Evolutionary conservation across 768 basidiomycete genomes (phyloP).

Genomic region (Tephrocybe sp.): DNA sequence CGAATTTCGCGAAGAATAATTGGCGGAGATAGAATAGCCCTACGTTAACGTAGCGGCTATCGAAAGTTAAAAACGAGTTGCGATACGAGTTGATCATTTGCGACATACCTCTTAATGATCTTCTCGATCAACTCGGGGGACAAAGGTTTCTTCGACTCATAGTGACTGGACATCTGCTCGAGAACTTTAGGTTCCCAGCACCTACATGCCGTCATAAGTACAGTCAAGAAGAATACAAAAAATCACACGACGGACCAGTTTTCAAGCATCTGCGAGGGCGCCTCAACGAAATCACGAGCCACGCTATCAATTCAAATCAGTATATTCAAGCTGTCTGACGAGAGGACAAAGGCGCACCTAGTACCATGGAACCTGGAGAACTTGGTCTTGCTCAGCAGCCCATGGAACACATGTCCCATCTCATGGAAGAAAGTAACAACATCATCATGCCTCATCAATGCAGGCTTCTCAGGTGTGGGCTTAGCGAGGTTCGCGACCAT

Average conservation of each 20-base stretch:
- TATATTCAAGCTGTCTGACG: not conserved
- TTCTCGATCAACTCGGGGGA: conserved; percentile 73
- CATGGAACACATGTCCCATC: conserved; percentile 77
- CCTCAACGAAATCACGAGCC: conserved; percentile 83
- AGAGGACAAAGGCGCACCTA: conserved; percentile 30
- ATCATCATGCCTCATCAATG: conserved; percentile 83
- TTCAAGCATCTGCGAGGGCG: conserved; percentile 90
- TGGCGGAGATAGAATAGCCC: conserved; percentile 82
- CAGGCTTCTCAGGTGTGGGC: conserved; percentile 74
- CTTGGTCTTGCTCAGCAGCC: conserved; percentile 64
- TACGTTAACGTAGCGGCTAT: conserved; percentile 73
- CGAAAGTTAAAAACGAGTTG: not conserved
- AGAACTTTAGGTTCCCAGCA: conserved; percentile 84
- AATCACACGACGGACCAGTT: conserved; percentile 70
- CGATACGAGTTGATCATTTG: not conserved
- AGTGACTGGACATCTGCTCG: conserved; percentile 77
- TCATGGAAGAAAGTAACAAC: conserved; percentile 93
- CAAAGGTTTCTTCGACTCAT: conserved; percentile 68
- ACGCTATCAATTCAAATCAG: conserved; percentile 35
- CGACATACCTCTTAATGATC: conserved; percentile 67
- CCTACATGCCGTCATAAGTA: conserved; percentile 27
- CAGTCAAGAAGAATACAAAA: not conserved
- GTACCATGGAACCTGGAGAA: conserved; percentile 84
- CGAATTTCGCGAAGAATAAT: conserved; percentile 80
- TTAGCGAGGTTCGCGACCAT: conserved; percentile 95